A percentile compares a stretch with the other conserved stretches of the same genome.
phyloP scores from a whole-genome alignment of 1,284 basidiomycete genomes.

The Schizophyllum amplum region DNA sequence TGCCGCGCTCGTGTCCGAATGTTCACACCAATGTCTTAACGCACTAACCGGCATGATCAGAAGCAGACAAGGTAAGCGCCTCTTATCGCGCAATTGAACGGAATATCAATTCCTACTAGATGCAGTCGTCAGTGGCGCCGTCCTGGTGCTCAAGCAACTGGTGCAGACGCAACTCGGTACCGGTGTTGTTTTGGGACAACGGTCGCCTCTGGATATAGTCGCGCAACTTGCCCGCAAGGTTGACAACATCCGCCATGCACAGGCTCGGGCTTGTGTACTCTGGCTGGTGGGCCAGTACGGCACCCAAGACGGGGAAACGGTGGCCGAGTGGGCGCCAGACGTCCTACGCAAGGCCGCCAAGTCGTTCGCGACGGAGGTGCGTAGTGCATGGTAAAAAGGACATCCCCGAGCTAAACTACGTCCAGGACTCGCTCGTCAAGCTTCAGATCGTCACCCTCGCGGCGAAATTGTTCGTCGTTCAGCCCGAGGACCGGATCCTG shows the following conservation, averaged over 20 bases:
- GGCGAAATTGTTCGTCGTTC: conserved; percentile 71
- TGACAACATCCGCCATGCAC: conserved; percentile 70
- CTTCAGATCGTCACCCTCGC: conserved; percentile 78
- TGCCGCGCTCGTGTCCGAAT: conserved; percentile 59
- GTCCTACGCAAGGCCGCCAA: conserved; percentile 72
- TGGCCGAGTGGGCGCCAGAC: conserved; percentile 77
- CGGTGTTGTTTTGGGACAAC: conserved; percentile 20
- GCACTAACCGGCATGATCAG: conserved; percentile 75
- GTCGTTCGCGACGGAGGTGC: conserved; percentile 65
- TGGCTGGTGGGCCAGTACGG: conserved; percentile 89
- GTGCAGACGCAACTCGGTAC: conserved; percentile 55
- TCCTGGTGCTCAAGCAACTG: conserved; percentile 78
- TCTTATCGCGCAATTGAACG: not conserved
- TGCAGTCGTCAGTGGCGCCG: conserved; percentile 65
- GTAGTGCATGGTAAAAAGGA: conserved; percentile 2
- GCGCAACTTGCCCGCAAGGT: conserved; percentile 66
- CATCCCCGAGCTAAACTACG: not conserved
- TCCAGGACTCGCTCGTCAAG: conserved; percentile 62
- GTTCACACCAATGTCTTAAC: conserved; percentile 62
- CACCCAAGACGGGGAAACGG: conserved; percentile 20
- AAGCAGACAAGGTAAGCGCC: conserved; percentile 55
- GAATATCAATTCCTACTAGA: conserved; percentile 35
- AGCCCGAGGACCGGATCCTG: conserved; percentile 45
- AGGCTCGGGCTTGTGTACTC: conserved; percentile 77
- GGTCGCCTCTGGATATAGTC: conserved; percentile 60